Evolutionary conservation across 2,329 filamentous ascomycete species (phyloP).

Genomic region (Xylariaceae sp.): DNA sequence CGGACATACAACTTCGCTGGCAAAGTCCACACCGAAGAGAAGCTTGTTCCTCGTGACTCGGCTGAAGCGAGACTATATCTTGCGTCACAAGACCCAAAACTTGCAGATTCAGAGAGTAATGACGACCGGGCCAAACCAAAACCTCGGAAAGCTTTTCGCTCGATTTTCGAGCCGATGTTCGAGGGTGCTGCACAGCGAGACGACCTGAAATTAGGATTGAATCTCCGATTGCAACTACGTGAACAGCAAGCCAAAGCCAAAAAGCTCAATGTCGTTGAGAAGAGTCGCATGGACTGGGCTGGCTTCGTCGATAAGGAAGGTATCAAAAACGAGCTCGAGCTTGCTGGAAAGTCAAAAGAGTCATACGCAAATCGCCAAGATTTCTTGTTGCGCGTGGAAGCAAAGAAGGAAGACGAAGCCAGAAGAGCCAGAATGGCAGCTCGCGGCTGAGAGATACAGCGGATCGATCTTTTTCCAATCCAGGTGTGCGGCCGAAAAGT

Average conservation of each 20-base stretch:
- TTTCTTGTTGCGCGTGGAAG: conserved; percentile 64
- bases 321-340: conserved; percentile 65
- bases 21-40: conserved; percentile 69
- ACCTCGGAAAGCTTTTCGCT: conserved; percentile 58
- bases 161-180: conserved; percentile 58
- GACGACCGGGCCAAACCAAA: conserved; percentile 40
- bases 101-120: conserved; percentile 23
- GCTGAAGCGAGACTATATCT: conserved; percentile 65
- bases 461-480: too few relatives aligned
- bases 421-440: conserved; percentile 50
- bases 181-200: conserved; percentile 44
- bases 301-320: conserved; percentile 70
- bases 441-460: conserved; percentile 21
- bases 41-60: conserved; percentile 62
- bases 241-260: conserved; percentile 51
- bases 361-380: conserved; percentile 62
- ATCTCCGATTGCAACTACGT: conserved; percentile 46
- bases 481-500: too few relatives aligned
- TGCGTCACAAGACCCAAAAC: conserved; percentile 44
- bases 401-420: conserved; percentile 59
- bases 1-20: conserved; percentile 75
- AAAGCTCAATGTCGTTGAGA: conserved; percentile 70
- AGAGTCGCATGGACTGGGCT: conserved; percentile 72
- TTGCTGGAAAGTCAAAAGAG: conserved; percentile 63
- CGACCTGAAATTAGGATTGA: conserved; percentile 59